A percentile compares a stretch with the other conserved stretches of the same genome.
Conservation (phyloP, 2,329 filamentous ascomycete genomes). For the Dactylonectria estremocensis region DNA sequence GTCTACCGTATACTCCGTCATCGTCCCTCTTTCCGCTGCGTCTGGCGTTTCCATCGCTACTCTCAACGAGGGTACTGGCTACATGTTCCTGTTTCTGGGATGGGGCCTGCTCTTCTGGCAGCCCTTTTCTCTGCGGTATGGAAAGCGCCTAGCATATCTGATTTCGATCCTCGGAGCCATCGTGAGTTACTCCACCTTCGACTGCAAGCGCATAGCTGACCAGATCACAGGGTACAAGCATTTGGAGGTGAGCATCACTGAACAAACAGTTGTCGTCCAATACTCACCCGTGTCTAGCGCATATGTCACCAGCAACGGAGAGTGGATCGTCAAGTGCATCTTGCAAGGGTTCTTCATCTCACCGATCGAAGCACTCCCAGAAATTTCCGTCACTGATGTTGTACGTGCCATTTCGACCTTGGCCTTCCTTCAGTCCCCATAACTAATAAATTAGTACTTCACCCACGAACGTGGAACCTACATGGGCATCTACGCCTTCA, state of each 20-base stretch:
- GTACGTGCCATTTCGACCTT: constrained; percentile 30
- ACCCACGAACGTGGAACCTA: constrained; percentile 62
- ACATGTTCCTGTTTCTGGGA: constrained; percentile 62
- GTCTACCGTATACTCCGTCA: constrained; percentile 57
- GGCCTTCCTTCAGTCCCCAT: fast-evolving
- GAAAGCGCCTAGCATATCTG: constrained; percentile 59
- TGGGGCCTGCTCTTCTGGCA: constrained; percentile 65
- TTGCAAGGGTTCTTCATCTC: constrained; percentile 61
- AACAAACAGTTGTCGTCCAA: fast-evolving
- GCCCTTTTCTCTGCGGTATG: constrained; percentile 62
- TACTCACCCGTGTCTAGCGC: constrained; percentile 41
- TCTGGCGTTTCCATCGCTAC: constrained; percentile 53
- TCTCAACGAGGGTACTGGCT: constrained; percentile 58
- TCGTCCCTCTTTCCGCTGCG: constrained; percentile 54
- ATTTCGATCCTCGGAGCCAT: constrained; percentile 53
- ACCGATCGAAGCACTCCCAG: constrained; percentile 63
- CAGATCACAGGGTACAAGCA: constrained; percentile 36
- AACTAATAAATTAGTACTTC: constrained; percentile 46
- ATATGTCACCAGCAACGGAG: constrained; percentile 55
- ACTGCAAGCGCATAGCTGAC: neutral
- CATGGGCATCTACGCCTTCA: constrained; percentile 59
- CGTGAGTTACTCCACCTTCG: constrained; percentile 32
- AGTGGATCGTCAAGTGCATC: constrained; percentile 63
- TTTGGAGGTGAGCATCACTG: constrained; percentile 42
- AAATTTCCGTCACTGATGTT: constrained; percentile 61